Evolutionary conservation across 179 eudicot genomes (phyloP).

Genomic region (Beta corolliflora): DNA sequence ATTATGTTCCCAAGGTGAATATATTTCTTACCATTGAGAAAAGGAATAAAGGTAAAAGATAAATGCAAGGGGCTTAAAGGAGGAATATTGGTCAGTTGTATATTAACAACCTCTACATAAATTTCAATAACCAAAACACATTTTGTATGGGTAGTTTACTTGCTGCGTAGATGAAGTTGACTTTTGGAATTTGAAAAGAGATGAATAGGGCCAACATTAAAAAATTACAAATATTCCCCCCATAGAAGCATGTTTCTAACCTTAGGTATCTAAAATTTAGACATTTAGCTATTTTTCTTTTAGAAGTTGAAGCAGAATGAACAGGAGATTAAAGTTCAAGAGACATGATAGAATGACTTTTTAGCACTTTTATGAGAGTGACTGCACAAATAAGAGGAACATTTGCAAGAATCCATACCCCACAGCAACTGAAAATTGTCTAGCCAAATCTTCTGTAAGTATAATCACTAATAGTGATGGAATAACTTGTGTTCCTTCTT

Average conservation of each 20-base stretch:
- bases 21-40: conserved; percentile 20
- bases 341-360: conserved; percentile 27
- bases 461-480: conserved; percentile 19
- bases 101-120: too few species aligned
- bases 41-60: neutral
- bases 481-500: conserved; percentile 6
- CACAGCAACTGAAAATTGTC: conserved; percentile 25
- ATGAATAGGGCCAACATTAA: too few species aligned
- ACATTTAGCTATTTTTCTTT: too few species aligned
- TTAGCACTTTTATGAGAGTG: conserved; percentile 29
- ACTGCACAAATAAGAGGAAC: conserved; percentile 25
- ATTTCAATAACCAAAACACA: too few species aligned
- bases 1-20: conserved; percentile 21
- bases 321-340: conserved; percentile 11
- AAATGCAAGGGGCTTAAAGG: neutral
- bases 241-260: too few species aligned
- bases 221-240: too few species aligned
- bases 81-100: too few species aligned
- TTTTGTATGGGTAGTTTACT: too few species aligned
- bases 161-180: too few species aligned
- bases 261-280: too few species aligned
- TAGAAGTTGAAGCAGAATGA: conserved; percentile 23
- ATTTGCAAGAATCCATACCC: conserved; percentile 27
- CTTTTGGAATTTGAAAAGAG: too few species aligned
- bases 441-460: conserved; percentile 21